Percentiles rank a stretch among this genome's conserved stretches.
Evolutionary conservation across 169 alveolate genomes (phyloP).

Genomic region (Eimeria brunetti): DNA sequence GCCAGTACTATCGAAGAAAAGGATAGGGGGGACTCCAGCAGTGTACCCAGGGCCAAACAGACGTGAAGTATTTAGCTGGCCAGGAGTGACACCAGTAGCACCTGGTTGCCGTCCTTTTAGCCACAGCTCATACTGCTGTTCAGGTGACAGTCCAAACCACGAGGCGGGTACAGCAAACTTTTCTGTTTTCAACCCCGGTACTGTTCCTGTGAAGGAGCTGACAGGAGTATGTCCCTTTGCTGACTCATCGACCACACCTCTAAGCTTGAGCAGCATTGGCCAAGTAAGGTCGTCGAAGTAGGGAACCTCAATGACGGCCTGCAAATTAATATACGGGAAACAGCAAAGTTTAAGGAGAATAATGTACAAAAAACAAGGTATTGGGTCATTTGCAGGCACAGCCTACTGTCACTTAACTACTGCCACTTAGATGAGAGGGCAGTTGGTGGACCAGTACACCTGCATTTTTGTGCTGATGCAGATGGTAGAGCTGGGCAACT

Average conservation of each 20-base stretch:
- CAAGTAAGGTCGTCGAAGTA: constrained; percentile 26
- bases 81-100: constrained; percentile 39
- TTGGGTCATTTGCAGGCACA: not conserved
- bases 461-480: not conserved
- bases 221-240: constrained; percentile 34
- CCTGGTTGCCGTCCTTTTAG: constrained; percentile 37
- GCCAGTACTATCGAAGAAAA: constrained; percentile 43
- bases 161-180: constrained; percentile 42
- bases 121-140: constrained; percentile 48
- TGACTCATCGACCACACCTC: constrained; percentile 19
- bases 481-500: no score
- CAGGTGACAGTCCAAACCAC: constrained; percentile 56
- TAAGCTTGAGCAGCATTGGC: constrained; percentile 32
- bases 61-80: constrained; percentile 32
- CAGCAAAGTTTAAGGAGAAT: not conserved
- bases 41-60: constrained; percentile 57
- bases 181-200: constrained; percentile 47
- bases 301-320: constrained; percentile 47
- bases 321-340: not conserved
- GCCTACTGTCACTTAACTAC: not conserved
- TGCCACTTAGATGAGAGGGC: not conserved
- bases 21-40: constrained; percentile 13
- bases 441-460: not conserved
- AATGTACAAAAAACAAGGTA: not conserved
- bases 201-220: constrained; percentile 26